phyloP scores from a whole-genome alignment of 2,329 filamentous ascomycete genomes.

The Microsporum audouinii region DNA sequence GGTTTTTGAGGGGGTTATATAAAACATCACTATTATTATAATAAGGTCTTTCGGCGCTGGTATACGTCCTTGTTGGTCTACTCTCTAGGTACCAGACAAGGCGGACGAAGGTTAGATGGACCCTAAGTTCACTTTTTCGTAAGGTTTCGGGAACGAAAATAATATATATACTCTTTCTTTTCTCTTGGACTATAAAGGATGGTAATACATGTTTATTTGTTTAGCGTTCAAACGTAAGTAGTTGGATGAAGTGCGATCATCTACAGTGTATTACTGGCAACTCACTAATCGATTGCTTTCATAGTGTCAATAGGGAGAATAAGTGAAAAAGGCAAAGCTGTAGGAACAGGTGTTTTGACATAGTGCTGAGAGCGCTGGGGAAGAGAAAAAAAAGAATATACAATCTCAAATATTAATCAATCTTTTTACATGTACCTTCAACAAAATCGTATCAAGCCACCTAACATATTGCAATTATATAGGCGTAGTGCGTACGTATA shows the following conservation, averaged over 20 bases:
- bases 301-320: too few species aligned
- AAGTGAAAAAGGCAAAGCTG: too few species aligned
- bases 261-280: too few species aligned
- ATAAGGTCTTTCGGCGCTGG: background rate
- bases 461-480: background rate
- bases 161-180: background rate
- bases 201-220: too few species aligned
- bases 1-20: background rate
- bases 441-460: background rate
- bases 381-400: background rate
- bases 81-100: background rate
- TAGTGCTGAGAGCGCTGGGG: background rate
- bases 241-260: too few species aligned
- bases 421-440: background rate
- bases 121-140: background rate
- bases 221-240: too few species aligned
- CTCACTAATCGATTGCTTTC: too few species aligned
- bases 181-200: too few species aligned
- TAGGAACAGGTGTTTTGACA: background rate
- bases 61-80: background rate
- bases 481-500: conserved; percentile 1
- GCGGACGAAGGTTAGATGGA: background rate
- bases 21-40: background rate
- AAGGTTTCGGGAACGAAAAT: background rate
- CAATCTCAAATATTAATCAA: background rate